These are phyloP conservation scores for Tetrapyrgos nigripes DNA, from an alignment of 1,284 basidiomycete genomes.

Conservation along the genomic window DNA sequence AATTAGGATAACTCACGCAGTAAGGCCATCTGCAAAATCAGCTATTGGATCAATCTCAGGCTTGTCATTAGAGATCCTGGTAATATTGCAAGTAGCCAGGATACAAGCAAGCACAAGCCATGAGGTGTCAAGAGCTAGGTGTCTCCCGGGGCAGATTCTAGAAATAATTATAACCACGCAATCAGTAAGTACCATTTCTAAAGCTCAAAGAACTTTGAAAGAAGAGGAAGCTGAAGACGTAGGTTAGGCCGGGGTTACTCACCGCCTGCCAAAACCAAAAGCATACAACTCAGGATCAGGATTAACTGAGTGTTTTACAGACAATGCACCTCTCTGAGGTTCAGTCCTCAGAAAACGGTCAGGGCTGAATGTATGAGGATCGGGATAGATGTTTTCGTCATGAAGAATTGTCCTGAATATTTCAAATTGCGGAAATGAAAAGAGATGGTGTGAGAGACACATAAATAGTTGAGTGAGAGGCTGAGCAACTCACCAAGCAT, in stretches of 20 bases:
- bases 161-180: not conserved
- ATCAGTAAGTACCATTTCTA: too few species aligned
- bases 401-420: constrained; percentile 35
- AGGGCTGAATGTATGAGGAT: constrained; percentile 37
- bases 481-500: constrained; percentile 23
- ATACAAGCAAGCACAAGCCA: constrained; percentile 36
- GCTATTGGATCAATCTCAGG: constrained; percentile 16
- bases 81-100: constrained; percentile 30
- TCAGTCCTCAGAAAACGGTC: constrained; percentile 26
- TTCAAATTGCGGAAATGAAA: too few species aligned
- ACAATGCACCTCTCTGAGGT: too few species aligned
- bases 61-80: constrained; percentile 19
- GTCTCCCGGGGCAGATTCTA: constrained; percentile 38
- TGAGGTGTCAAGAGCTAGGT: constrained; percentile 32
- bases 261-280: constrained; percentile 34
- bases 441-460: too few species aligned
- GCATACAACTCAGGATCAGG: constrained; percentile 25
- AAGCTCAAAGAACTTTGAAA: too few species aligned
- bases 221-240: not conserved
- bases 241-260: not conserved
- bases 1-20: too few species aligned
- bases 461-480: too few species aligned
- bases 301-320: constrained; percentile 24
- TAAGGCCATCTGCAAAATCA: constrained; percentile 20
- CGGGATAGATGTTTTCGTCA: constrained; percentile 33